phyloP scores from a whole-genome alignment of 345 rosid genomes.

The Linum usitatissimum region DNA sequence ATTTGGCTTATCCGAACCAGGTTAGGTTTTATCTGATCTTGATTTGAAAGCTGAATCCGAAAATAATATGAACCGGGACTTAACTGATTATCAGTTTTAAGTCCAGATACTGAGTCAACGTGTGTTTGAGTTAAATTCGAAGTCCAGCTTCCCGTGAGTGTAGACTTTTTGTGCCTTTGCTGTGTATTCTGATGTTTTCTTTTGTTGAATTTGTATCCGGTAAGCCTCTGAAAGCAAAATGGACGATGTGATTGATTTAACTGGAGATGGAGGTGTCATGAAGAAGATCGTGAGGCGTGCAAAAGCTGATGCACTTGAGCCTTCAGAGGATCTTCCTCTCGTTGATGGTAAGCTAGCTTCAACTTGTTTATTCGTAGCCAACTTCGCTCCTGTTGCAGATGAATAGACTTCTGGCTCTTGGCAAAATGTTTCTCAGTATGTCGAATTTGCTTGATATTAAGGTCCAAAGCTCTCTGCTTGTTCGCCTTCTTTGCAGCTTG shows the following conservation, averaged over 20 bases:
- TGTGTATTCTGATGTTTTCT: neutral
- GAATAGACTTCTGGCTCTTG: no score
- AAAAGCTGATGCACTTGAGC: slow-evolving; percentile 49
- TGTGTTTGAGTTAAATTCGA: neutral
- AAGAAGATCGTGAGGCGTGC: slow-evolving; percentile 53
- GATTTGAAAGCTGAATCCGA: neutral
- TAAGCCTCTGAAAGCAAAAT: slow-evolving; percentile 22
- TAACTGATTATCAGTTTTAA: neutral
- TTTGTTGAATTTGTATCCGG: neutral
- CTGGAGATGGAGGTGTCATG: slow-evolving; percentile 73
- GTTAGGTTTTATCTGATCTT: neutral
- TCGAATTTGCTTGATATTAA: no score
- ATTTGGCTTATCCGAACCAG: no score
- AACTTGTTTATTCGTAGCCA: no score
- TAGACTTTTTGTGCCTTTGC: neutral
- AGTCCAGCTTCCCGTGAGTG: neutral
- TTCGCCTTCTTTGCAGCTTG: no score
- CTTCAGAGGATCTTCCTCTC: slow-evolving; percentile 70
- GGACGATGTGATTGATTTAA: slow-evolving; percentile 58
- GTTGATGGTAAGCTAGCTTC: slow-evolving; percentile 53
- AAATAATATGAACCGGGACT: neutral
- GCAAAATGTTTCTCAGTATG: no score
- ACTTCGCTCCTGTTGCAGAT: no score
- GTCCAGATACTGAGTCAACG: no score
- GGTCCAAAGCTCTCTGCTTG: no score